A percentile compares a stretch with the other conserved stretches of the same genome.
Evolutionary conservation across 140 eudicot genomes (phyloP).

Genomic region (Anethum foeniculum): DNA sequence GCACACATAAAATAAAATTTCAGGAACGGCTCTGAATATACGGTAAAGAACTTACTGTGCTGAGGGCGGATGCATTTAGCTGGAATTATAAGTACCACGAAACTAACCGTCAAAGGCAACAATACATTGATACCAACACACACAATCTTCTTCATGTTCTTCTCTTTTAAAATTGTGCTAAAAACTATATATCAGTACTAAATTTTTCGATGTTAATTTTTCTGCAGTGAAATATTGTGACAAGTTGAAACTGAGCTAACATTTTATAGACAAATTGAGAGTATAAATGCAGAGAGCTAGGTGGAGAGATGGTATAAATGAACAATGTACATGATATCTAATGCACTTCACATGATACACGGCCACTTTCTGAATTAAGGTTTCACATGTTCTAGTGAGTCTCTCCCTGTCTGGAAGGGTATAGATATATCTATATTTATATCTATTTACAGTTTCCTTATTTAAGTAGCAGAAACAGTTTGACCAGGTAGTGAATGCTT

Average conservation of each 20-base stretch:
- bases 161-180: not conserved
- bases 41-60: not conserved
- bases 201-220: not conserved
- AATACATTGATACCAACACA: not conserved
- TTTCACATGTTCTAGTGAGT: slow-evolving; percentile 4
- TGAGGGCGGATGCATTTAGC: not conserved
- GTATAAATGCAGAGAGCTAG: not conserved
- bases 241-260: not conserved
- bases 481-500: not conserved
- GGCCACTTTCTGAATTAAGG: not conserved
- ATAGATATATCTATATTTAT: not conserved
- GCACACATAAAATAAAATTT: not conserved
- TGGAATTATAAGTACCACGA: not conserved
- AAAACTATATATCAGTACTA: too few species aligned
- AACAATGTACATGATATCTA: not conserved
- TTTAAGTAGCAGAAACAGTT: not conserved
- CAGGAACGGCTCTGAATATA: not conserved
- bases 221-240: not conserved
- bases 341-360: slow-evolving; percentile 13
- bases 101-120: not conserved
- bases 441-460: not conserved
- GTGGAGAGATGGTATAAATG: not conserved
- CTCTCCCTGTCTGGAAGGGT: not conserved
- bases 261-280: not conserved
- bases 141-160: not conserved